Evolutionary conservation across 306 rosid genomes (phyloP).

Genomic region (Citrullus colocynthis): DNA sequence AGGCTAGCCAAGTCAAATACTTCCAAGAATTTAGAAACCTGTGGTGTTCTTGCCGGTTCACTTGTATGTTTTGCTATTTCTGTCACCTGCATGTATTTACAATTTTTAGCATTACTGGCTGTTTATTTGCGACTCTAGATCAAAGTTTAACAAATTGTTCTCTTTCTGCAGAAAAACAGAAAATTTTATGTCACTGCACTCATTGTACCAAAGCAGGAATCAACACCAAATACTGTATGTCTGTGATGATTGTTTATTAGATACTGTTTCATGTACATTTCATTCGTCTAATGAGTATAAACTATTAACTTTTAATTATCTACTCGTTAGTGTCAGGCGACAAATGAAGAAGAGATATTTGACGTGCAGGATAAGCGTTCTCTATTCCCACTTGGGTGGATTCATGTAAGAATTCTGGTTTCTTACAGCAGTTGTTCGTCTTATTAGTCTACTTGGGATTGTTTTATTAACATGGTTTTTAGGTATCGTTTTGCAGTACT

Average conservation of each 20-base stretch:
- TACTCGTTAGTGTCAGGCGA: constrained; percentile 68
- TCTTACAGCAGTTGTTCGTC: background rate
- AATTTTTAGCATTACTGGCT: background rate
- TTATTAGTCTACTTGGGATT: background rate
- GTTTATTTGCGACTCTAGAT: background rate
- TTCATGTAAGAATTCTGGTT: constrained; percentile 59
- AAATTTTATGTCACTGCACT: constrained; percentile 80
- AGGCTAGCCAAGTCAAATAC: constrained; percentile 85
- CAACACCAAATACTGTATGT: constrained; percentile 82
- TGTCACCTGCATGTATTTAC: background rate
- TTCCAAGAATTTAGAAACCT: constrained; percentile 75
- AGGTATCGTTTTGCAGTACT: background rate
- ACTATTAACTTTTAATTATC: constrained; percentile 8
- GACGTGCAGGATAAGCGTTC: constrained; percentile 88
- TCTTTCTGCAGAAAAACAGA: constrained; percentile 65
- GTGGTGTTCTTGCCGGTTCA: constrained; percentile 87
- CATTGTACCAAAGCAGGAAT: constrained; percentile 90
- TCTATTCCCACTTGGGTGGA: constrained; percentile 98
- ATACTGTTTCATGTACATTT: constrained; percentile 7
- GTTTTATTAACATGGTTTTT: background rate
- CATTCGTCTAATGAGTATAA: background rate
- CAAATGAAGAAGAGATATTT: constrained; percentile 94
- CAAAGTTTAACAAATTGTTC: constrained; percentile 9
- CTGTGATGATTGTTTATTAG: constrained; percentile 4
- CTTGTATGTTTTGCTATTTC: constrained; percentile 57